phyloP scores from a whole-genome alignment of 2,329 filamentous ascomycete genomes.

The Diplodia scrobiculata region DNA sequence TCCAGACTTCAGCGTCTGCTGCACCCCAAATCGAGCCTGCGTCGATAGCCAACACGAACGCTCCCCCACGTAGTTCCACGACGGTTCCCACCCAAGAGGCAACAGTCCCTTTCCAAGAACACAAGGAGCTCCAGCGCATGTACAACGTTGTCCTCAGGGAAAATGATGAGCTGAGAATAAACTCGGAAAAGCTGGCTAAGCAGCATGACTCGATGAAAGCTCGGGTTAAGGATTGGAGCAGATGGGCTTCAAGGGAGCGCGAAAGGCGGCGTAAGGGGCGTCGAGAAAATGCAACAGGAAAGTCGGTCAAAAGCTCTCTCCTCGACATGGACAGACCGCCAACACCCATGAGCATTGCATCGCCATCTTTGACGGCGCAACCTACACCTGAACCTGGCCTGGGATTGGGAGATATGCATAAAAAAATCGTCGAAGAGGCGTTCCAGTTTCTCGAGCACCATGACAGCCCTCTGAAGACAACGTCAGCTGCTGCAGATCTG shows the following conservation, averaged over 20 bases:
- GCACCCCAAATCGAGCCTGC: not conserved
- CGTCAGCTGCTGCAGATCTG: constrained; percentile 12
- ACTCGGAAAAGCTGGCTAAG: constrained; percentile 36
- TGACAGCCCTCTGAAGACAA: not conserved
- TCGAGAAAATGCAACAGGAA: not conserved
- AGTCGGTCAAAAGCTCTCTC: not conserved
- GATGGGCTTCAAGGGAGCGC: constrained; percentile 22
- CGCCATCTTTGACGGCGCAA: not conserved
- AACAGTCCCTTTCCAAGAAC: constrained; percentile 34
- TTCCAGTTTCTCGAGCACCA: not conserved
- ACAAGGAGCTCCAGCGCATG: constrained; percentile 34
- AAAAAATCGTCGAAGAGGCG: not conserved
- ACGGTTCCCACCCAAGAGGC: constrained; percentile 7
- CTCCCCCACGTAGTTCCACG: not conserved
- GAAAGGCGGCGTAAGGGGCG: not conserved
- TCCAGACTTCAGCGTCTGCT: not conserved
- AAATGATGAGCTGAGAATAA: constrained; percentile 38
- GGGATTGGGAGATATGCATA: not conserved
- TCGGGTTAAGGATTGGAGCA: constrained; percentile 44
- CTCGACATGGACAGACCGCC: not conserved
- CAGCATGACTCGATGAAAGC: constrained; percentile 45
- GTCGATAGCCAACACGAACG: not conserved
- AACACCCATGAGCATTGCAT: not conserved
- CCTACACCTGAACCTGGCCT: not conserved
- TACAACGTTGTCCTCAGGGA: not conserved